These are phyloP conservation scores for Yamadazyma sp. DNA, from an alignment of 1,139 yeast genomes.

Conservation along the genomic window DNA sequence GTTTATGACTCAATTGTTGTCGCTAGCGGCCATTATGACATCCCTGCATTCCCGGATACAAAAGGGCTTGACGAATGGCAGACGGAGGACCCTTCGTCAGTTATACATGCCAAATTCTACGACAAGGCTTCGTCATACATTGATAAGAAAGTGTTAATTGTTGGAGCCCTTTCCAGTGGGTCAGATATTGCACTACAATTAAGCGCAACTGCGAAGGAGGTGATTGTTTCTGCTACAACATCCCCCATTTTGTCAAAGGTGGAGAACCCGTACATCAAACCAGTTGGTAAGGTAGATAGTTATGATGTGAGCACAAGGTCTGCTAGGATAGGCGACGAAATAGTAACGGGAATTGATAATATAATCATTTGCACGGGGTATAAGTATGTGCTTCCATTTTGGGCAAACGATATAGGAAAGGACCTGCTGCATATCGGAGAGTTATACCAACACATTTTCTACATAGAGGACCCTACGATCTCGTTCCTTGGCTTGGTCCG, in stretches of 20 bases:
- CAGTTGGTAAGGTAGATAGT: conserved; percentile 28
- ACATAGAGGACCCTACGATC: conserved; percentile 44
- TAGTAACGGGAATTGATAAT: conserved; percentile 29
- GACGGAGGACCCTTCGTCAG: conserved; percentile 23
- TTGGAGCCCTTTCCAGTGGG: conserved; percentile 44
- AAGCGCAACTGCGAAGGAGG: conserved; percentile 4
- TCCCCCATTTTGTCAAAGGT: conserved; percentile 33
- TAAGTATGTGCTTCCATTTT: conserved; percentile 41
- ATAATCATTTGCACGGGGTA: conserved; percentile 52
- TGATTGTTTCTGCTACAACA: conserved; percentile 30
- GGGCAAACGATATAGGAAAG: conserved; percentile 14
- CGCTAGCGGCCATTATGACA: conserved; percentile 50
- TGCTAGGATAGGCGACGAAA: conserved; percentile 22
- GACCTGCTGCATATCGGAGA: conserved; percentile 25
- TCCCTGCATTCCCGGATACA: conserved; percentile 44
- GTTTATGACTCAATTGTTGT: conserved; percentile 44
- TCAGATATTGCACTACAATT: conserved; percentile 47
- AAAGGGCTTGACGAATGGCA: conserved; percentile 43
- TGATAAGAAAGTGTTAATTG: conserved; percentile 38
- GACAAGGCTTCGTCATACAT: conserved; percentile 28
- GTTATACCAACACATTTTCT: conserved; percentile 45
- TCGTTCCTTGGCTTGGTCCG: conserved; percentile 38
- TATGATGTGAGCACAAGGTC: conserved; percentile 26
- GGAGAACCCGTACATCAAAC: conserved; percentile 15
- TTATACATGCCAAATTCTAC: conserved; percentile 46